A percentile compares a stretch with the other conserved stretches of the same genome.
Evolutionary conservation across 495 filamentous ascomycete species (phyloP).

Genomic region (Tuber magnatum): DNA sequence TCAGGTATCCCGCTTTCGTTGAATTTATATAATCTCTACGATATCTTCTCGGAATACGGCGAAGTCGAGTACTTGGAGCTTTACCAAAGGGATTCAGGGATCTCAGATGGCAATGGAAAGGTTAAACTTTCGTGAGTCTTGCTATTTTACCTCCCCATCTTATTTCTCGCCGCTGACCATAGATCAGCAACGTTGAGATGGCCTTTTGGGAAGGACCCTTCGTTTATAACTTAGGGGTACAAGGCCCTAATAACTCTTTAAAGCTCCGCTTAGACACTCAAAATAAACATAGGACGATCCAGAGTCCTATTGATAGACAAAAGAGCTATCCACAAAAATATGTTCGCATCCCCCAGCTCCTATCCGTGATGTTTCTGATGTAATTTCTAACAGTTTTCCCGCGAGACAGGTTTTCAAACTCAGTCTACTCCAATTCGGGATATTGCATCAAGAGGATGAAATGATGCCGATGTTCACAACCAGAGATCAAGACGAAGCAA

Average conservation of each 20-base stretch:
- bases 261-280: background rate
- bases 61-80: slow-evolving; percentile 40
- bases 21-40: slow-evolving; percentile 13
- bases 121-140: slow-evolving; percentile 39
- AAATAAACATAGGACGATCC: slow-evolving; percentile 9
- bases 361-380: slow-evolving; percentile 5
- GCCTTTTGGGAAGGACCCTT: slow-evolving; percentile 36
- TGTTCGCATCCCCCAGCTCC: slow-evolving; percentile 9
- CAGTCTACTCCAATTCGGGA: slow-evolving; percentile 48
- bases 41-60: slow-evolving; percentile 35
- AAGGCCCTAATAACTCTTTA: background rate
- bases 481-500: slow-evolving; percentile 26
- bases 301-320: slow-evolving; percentile 16
- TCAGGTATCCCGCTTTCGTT: background rate
- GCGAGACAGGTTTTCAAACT: slow-evolving; percentile 40
- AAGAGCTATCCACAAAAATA: slow-evolving; percentile 32
- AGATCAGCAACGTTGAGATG: background rate
- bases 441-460: slow-evolving; percentile 45
- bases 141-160: background rate
- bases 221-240: slow-evolving; percentile 13
- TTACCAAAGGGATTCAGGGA: slow-evolving; percentile 31
- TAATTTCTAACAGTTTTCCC: slow-evolving; percentile 6
- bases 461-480: slow-evolving; percentile 50
- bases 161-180: background rate
- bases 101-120: slow-evolving; percentile 33